Evolutionary conservation across 2,329 filamentous ascomycete genomes (phyloP), one percentile per base, ranked within the genome.

Genomic region (Aureobasidium namibiae): DNA sequence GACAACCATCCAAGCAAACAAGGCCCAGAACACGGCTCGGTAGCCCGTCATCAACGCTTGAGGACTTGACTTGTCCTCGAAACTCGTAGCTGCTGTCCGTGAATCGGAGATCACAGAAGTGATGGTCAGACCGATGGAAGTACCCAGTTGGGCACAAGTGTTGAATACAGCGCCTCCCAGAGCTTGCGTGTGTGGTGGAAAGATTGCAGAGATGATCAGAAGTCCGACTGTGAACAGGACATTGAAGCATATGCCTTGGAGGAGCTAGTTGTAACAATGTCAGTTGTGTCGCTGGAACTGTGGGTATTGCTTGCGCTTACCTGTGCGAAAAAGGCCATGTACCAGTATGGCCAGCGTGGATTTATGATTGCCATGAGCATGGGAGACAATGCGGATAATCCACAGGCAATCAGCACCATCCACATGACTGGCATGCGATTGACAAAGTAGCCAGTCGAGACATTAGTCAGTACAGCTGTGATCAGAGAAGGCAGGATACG

Each of bases 301-400:
- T 73, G 63, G 21, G 77, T 75, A 73, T 16, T 70, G 13, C 2
- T n/a, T 39, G 9, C 4, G 69, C 60, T 79, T 79, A 2, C 72
- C 73, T 53, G 69, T 70, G 21, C 68, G 67, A 46, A 38, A 9
- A 56, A 56, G 8, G 41, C 42, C 53, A 56, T 46, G 14, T 56
- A 24, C 80, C 80, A 84, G 65, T 82, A 85, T 1, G 74, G 68
- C 76, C 76, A 80, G 0, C 65, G 53, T 0, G 79, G 75, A 3
- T 76, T 66, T 21, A 78, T 74, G 4, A 83, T 42, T 0, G 81
- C 82, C 81, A 84, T 84, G 3, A 84, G 69, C 4, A 84, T 67
- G 0, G 81, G 80, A 0, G 79, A 71, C 0, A 70, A 63, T 5
- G 78, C 73, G 61, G 73, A 74, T 11, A 82, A 60, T 0, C 42